These are phyloP conservation scores for Aspergillus bridgeri DNA, from an alignment of 495 filamentous ascomycete genomes.

Conservation along the genomic window DNA sequence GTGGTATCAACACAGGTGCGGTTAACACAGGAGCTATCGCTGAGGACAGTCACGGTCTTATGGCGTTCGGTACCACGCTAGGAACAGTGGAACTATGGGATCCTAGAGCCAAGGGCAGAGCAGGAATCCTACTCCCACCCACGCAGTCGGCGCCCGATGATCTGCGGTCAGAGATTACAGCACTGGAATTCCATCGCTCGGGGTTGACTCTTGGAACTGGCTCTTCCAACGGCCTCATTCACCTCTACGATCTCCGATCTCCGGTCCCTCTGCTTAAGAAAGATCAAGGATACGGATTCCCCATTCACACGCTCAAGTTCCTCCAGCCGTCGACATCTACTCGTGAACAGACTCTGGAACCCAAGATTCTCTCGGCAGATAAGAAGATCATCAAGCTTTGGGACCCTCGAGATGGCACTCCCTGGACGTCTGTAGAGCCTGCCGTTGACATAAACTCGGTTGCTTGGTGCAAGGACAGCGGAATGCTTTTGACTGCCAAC, in stretches of 20 bases:
- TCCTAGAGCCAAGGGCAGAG: constrained; percentile 71
- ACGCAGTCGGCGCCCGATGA: constrained; percentile 37
- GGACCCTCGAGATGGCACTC: constrained; percentile 73
- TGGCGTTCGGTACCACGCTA: constrained; percentile 90
- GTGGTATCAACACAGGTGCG: constrained; percentile 72
- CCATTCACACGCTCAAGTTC: constrained; percentile 86
- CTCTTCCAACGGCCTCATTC: constrained; percentile 80
- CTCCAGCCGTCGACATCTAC: constrained; percentile 67
- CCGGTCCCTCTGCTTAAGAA: constrained; percentile 81
- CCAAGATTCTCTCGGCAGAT: constrained; percentile 87
- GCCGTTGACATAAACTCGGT: constrained; percentile 91
- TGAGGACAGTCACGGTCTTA: constrained; percentile 83
- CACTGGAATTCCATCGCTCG: constrained; percentile 78
- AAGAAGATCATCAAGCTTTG: constrained; percentile 97
- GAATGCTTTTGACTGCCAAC: constrained; percentile 93
- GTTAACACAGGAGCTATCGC: constrained; percentile 91
- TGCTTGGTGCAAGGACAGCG: constrained; percentile 79
- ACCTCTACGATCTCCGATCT: constrained; percentile 89
- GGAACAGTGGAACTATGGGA: constrained; percentile 99
- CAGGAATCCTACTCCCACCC: constrained; percentile 65
- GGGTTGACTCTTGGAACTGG: constrained; percentile 88
- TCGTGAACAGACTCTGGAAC: constrained; percentile 59
- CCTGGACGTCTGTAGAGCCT: constrained; percentile 95
- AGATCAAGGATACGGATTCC: constrained; percentile 94
- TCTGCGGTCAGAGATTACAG: constrained; percentile 73